phyloP scores from a whole-genome alignment of 306 rosid species.

The Bauhinia variegata region DNA sequence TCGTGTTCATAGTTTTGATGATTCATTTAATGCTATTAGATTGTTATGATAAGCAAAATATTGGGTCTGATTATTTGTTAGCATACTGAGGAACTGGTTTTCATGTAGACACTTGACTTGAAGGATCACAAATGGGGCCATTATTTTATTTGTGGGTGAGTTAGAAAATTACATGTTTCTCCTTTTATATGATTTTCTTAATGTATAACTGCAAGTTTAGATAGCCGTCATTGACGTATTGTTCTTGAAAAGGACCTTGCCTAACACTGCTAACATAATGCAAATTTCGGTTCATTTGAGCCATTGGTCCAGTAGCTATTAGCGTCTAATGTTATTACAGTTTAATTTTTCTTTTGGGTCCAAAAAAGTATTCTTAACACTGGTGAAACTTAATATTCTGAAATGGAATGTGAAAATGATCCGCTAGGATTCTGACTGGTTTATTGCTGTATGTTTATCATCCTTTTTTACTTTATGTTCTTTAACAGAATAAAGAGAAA shows the following conservation, averaged over 20 bases:
- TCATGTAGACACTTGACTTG: slow-evolving; percentile 77
- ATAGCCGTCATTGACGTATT: neutral
- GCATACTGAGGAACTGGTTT: slow-evolving; percentile 12
- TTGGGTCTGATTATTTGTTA: slow-evolving; percentile 10
- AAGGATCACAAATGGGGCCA: slow-evolving; percentile 96
- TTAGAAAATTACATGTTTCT: slow-evolving; percentile 25
- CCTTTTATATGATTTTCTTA: neutral
- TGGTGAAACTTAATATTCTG: slow-evolving; percentile 1
- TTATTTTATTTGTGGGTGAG: slow-evolving; percentile 96
- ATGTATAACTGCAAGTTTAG: neutral
- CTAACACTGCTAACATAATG: neutral
- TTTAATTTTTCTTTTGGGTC: too few species aligned
- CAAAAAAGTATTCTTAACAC: too few species aligned
- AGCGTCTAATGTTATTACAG: neutral
- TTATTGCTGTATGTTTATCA: neutral
- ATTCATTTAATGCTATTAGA: neutral
- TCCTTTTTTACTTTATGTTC: neutral
- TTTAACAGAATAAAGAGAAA: slow-evolving; percentile 4
- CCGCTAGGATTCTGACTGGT: neutral
- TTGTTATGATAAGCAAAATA: neutral
- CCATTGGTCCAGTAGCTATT: neutral
- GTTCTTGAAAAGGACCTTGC: slow-evolving; percentile 9
- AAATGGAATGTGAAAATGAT: slow-evolving; percentile 5
- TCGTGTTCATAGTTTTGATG: neutral
- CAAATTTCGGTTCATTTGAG: neutral